phyloP scores from a whole-genome alignment of 176 grass and related monocot genomes.

The Hyparrhenia diplandra region DNA sequence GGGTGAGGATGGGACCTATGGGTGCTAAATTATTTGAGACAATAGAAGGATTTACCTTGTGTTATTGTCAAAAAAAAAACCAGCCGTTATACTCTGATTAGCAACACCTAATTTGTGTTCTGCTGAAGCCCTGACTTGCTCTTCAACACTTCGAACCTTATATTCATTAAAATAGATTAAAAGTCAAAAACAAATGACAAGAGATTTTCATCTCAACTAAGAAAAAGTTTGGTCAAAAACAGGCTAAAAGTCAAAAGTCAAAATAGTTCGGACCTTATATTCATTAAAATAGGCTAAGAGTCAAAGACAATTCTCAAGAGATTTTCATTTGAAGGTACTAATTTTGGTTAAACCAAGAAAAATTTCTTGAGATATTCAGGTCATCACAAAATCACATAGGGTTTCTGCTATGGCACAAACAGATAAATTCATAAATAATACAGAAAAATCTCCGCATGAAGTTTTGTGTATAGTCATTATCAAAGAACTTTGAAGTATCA shows the following conservation, averaged over 20 bases:
- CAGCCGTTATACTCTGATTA: conserved; percentile 99
- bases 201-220: background rate
- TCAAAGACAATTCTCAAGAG: conserved; percentile 2
- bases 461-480: too few species aligned
- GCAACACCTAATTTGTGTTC: conserved; percentile 98
- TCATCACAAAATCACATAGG: background rate
- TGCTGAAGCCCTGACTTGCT: conserved; percentile 98
- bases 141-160: conserved; percentile 92
- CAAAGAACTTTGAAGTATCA: too few species aligned
- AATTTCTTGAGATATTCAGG: conserved; percentile 3
- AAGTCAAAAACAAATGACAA: conserved; percentile 21
- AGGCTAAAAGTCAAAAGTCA: too few species aligned
- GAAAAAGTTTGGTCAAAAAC: too few species aligned
- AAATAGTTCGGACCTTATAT: conserved; percentile 70
- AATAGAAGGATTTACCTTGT: conserved; percentile 60
- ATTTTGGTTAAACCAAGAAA: conserved; percentile 14
- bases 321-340: background rate
- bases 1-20: background rate
- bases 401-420: background rate
- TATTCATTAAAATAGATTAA: conserved; percentile 14
- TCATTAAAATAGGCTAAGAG: conserved; percentile 21
- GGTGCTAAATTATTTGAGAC: background rate
- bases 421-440: conserved; percentile 11
- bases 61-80: conserved; percentile 99
- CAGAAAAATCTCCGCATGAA: background rate